A percentile compares a stretch with the other conserved stretches of the same genome.
Conservation (phyloP, 106 monocot genomes). For the Alisma plantagoaquatica region DNA sequence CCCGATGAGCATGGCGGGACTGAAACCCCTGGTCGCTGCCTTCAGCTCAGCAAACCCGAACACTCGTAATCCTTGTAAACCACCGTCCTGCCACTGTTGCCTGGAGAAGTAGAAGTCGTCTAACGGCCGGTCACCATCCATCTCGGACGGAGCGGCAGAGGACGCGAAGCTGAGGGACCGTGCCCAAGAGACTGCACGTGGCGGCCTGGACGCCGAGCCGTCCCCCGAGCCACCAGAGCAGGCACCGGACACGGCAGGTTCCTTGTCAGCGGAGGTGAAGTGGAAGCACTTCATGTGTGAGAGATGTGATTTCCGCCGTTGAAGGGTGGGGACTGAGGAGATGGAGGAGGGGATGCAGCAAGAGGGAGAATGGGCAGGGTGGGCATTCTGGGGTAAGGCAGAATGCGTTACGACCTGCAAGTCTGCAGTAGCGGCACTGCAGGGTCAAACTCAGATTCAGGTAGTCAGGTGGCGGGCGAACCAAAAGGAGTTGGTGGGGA, state of each 20-base stretch:
- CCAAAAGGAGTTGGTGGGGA: conserved; percentile 1
- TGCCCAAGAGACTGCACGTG: conserved; percentile 13
- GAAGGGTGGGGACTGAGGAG: not conserved
- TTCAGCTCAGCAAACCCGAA: conserved; percentile 47
- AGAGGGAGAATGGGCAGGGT: too few relatives aligned
- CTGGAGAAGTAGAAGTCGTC: not conserved
- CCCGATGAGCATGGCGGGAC: conserved; percentile 35
- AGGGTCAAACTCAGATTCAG: not conserved
- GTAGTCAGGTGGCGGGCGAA: not conserved
- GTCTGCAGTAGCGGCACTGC: not conserved
- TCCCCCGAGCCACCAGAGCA: not conserved
- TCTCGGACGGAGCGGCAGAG: conserved; percentile 1
- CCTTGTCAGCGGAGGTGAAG: conserved; percentile 6
- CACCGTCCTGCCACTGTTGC: not conserved
- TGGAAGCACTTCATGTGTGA: conserved; percentile 24
- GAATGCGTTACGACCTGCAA: not conserved
- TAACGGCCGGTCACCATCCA: not conserved
- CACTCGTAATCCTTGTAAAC: conserved; percentile 19
- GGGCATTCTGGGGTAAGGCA: not conserved
- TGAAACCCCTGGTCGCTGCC: conserved; percentile 48
- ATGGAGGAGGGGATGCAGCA: not conserved
- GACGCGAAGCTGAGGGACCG: conserved; percentile 21
- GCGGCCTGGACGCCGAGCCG: not conserved
- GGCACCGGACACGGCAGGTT: not conserved
- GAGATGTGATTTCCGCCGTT: too few relatives aligned